Evolutionary conservation across 164 flowering plant genomes (phyloP).

Genomic region (Nelumbo lutea): DNA sequence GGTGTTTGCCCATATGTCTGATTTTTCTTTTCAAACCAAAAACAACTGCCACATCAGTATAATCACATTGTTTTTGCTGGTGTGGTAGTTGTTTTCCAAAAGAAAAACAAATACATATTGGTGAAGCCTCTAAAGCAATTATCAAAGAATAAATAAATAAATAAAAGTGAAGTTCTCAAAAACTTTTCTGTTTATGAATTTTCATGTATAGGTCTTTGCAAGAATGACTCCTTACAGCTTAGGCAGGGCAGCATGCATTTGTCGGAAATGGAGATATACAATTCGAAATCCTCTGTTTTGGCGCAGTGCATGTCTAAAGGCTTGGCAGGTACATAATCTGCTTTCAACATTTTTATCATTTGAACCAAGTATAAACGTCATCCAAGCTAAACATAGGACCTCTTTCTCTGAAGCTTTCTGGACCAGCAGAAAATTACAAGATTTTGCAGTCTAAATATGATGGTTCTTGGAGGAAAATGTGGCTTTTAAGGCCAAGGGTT

Average conservation of each 20-base stretch:
- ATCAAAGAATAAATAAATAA: no score
- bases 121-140: no score
- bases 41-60: no score
- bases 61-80: no score
- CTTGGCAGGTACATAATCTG: constrained; percentile 71
- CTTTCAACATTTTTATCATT: not conserved
- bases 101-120: no score
- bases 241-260: constrained; percentile 91
- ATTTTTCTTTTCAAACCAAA: no score
- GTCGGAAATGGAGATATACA: constrained; percentile 96
- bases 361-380: not conserved
- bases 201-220: constrained; percentile 61
- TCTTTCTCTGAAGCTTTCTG: constrained; percentile 45
- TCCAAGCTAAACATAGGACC: constrained; percentile 4
- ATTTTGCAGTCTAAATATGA: constrained; percentile 69
- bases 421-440: constrained; percentile 72
- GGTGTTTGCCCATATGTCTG: no score
- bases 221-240: constrained; percentile 73
- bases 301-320: constrained; percentile 89
- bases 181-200: no score
- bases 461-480: constrained; percentile 96
- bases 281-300: constrained; percentile 86
- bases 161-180: no score
- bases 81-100: no score
- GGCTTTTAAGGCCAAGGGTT: constrained; percentile 88